Conservation (phyloP, 73 alveolate genomes). For the Stentor coeruleus region DNA sequence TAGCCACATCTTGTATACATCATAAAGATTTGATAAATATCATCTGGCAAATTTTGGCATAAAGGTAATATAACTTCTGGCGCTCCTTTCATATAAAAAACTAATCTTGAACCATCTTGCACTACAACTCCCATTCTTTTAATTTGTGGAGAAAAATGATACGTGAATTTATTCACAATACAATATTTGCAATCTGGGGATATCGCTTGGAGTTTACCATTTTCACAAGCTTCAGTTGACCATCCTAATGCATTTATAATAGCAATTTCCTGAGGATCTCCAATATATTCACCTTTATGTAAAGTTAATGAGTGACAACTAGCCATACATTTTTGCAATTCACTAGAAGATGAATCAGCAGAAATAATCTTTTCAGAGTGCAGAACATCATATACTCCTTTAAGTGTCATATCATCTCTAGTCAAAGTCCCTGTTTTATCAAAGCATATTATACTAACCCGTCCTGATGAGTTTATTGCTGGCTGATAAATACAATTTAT, state of each 20-base stretch:
- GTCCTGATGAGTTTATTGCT: constrained; percentile 88
- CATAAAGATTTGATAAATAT: constrained; percentile 52
- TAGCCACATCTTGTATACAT: constrained; percentile 68
- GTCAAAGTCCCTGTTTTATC: constrained; percentile 98
- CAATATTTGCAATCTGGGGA: not conserved
- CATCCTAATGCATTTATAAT: constrained; percentile 95
- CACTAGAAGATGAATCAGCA: not conserved
- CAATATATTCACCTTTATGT: constrained; percentile 79
- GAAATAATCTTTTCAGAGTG: not conserved
- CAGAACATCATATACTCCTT: constrained; percentile 39
- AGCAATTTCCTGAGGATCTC: constrained; percentile 95
- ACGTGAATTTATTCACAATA: constrained; percentile 59
- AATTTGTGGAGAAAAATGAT: constrained; percentile 80
- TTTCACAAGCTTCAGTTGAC: constrained; percentile 59
- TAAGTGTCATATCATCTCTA: constrained; percentile 86
- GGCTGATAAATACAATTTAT: constrained; percentile 87
- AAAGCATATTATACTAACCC: constrained; percentile 80
- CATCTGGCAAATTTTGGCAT: constrained; percentile 54
- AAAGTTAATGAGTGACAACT: constrained; percentile 89
- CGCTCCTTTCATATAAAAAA: constrained; percentile 68
- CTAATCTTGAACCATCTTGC: constrained; percentile 36
- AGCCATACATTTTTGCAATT: constrained; percentile 54
- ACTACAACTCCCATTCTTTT: constrained; percentile 90
- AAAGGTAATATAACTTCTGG: constrained; percentile 71
- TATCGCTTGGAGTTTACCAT: not conserved